These are phyloP conservation scores for Parachaetomium inaequale DNA, from an alignment of 495 filamentous ascomycete species.

Conservation along the genomic window DNA sequence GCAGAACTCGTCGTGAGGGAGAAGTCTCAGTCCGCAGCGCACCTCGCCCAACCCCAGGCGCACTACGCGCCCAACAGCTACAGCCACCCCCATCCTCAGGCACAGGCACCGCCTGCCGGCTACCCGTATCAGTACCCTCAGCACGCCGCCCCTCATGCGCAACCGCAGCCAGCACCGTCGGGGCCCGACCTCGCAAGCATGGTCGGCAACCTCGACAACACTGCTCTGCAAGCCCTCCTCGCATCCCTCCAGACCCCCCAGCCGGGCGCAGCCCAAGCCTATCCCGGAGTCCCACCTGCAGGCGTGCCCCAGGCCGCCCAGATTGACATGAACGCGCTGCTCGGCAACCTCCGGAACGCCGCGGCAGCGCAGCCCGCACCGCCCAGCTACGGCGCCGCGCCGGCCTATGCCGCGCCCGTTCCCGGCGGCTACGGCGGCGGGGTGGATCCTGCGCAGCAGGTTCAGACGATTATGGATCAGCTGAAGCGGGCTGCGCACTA, in stretches of 20 bases:
- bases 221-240: slow-evolving; percentile 68
- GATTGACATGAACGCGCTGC: slow-evolving; percentile 32
- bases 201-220: slow-evolving; percentile 61
- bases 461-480: slow-evolving; percentile 31
- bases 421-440: slow-evolving; percentile 15
- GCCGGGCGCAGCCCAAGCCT: slow-evolving; percentile 9
- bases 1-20: slow-evolving; percentile 76
- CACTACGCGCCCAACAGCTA: slow-evolving; percentile 22
- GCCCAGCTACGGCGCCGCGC: slow-evolving; percentile 20
- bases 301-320: slow-evolving; percentile 38
- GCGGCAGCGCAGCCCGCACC: slow-evolving; percentile 19
- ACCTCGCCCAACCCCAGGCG: slow-evolving; percentile 25
- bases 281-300: slow-evolving; percentile 27
- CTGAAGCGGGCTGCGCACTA: slow-evolving; percentile 23
- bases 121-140: slow-evolving; percentile 38
- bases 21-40: slow-evolving; percentile 49
- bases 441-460: slow-evolving; percentile 26
- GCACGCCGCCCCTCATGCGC: slow-evolving; percentile 35
- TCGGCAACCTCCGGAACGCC: slow-evolving; percentile 22
- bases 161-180: slow-evolving; percentile 35
- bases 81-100: slow-evolving; percentile 22
- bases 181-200: slow-evolving; percentile 52
- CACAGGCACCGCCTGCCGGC: slow-evolving; percentile 17
- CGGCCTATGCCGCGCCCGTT: not conserved
- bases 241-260: slow-evolving; percentile 56